Evolutionary conservation across 2,329 filamentous ascomycete genomes (phyloP).

Genomic region (Tolypocladium ophioglossoides): DNA sequence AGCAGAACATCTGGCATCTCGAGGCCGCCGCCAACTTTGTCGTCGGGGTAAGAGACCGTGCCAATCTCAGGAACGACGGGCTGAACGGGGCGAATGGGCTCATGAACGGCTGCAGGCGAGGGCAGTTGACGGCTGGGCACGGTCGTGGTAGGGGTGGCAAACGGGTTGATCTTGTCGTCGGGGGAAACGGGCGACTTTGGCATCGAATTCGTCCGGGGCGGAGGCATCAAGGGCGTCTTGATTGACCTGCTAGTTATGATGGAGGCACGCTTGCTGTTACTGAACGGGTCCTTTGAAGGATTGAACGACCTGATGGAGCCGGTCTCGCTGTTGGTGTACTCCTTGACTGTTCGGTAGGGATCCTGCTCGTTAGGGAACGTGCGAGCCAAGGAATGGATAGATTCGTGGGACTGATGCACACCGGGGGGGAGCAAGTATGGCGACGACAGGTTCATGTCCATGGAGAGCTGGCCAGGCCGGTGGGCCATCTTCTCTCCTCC

Average conservation of each 20-base stretch:
- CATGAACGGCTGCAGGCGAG: constrained; percentile 9
- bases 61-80: constrained; percentile 29
- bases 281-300: constrained; percentile 29
- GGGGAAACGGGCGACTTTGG: constrained; percentile 27
- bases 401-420: constrained; percentile 70
- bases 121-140: constrained; percentile 14
- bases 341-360: constrained; percentile 60
- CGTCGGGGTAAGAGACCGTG: constrained; percentile 19
- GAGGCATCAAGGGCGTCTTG: constrained; percentile 16
- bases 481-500: constrained; percentile 46
- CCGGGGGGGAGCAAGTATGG: constrained; percentile 90
- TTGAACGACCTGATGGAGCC: constrained; percentile 44
- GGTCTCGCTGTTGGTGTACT: constrained; percentile 47
- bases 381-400: constrained; percentile 73
- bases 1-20: constrained; percentile 16
- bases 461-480: constrained; percentile 47
- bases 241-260: constrained; percentile 13
- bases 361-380: constrained; percentile 68
- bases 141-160: constrained; percentile 21
- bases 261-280: constrained; percentile 26
- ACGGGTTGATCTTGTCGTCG: constrained; percentile 24
- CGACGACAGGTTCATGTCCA: constrained; percentile 66
- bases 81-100: constrained; percentile 18
- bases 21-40: constrained; percentile 9
- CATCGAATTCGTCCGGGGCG: constrained; percentile 30